A percentile compares a stretch with the other conserved stretches of the same genome.
Evolutionary conservation across 805 yeast species (phyloP).

Genomic region (Candida mattraensis): DNA sequence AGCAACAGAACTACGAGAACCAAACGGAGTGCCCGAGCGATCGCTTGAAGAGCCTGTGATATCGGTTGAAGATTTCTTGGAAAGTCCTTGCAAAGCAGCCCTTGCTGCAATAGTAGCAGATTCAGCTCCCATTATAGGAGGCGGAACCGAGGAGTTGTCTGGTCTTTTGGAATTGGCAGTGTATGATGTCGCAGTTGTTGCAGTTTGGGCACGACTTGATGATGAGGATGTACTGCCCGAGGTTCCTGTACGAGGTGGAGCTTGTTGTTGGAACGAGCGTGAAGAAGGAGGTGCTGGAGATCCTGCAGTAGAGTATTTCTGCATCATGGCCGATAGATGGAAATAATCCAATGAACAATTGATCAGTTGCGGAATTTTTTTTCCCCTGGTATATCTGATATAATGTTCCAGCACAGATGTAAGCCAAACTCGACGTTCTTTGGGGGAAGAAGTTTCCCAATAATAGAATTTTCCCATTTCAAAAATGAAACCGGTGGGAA

Average conservation of each 20-base stretch:
- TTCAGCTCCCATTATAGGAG: no score
- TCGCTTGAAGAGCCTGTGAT: no score
- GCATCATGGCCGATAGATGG: conserved; percentile 26
- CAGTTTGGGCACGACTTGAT: conserved; percentile 12
- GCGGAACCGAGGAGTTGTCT: no score
- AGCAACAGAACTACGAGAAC: no score
- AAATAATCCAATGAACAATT: conserved; percentile 45
- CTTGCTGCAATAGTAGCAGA: no score
- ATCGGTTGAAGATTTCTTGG: no score
- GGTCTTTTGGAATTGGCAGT: conserved; percentile 5
- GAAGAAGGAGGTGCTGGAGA: conserved; percentile 1
- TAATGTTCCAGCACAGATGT: conserved; percentile 52
- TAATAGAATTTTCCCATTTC: conserved; percentile 75
- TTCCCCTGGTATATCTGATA: conserved; percentile 55
- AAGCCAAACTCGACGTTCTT: conserved; percentile 60
- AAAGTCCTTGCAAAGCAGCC: no score
- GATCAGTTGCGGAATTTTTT: conserved; percentile 47
- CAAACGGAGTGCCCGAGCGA: no score
- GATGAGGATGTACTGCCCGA: conserved; percentile 11
- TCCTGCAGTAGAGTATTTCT: conserved; percentile 4
- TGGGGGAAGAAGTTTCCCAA: conserved; percentile 68
- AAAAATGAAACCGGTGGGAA: conserved; percentile 57
- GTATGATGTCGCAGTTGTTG: conserved; percentile 14
- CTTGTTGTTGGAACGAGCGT: not conserved
- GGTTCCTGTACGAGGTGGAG: conserved; percentile 11